A percentile compares a stretch with the other conserved stretches of the same genome.
phyloP scores from a whole-genome alignment of 176 grass and related monocot species.

The Eremochloa ophiuroides region DNA sequence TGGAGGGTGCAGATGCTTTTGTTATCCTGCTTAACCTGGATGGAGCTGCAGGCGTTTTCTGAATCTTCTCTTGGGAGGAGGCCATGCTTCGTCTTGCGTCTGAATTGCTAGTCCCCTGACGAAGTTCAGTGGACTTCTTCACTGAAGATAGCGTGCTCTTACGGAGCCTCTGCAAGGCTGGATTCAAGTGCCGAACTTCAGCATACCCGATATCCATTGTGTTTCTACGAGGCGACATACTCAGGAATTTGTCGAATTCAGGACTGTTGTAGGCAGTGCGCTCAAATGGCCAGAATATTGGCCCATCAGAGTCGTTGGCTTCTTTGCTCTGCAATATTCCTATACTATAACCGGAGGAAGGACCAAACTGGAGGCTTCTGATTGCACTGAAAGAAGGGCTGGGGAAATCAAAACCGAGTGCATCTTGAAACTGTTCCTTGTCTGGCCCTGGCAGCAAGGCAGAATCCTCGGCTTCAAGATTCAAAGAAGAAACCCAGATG shows the following conservation, averaged over 20 bases:
- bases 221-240: slow-evolving; percentile 32
- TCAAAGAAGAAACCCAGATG: slow-evolving; percentile 50
- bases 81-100: not conserved
- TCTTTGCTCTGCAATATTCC: not conserved
- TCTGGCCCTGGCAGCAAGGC: slow-evolving; percentile 32
- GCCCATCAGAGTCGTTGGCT: slow-evolving; percentile 19
- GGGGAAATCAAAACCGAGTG: slow-evolving; percentile 30
- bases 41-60: not conserved
- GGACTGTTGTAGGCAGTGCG: slow-evolving; percentile 21
- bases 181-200: slow-evolving; percentile 24
- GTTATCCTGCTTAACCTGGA: slow-evolving; percentile 25
- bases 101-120: not conserved
- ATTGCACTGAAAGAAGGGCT: slow-evolving; percentile 44
- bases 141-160: slow-evolving; percentile 18
- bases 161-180: slow-evolving; percentile 21
- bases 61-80: slow-evolving; percentile 7
- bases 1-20: not conserved
- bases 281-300: slow-evolving; percentile 59
- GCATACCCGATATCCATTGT: not conserved
- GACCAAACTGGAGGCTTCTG: slow-evolving; percentile 13
- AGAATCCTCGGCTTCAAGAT: slow-evolving; percentile 43
- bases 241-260: slow-evolving; percentile 37
- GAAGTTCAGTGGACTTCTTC: not conserved
- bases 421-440: slow-evolving; percentile 23
- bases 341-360: slow-evolving; percentile 3